Base-by-base conservation (phyloP, 2,329 filamentous ascomycete species). In the Dactylonectria estremocensis region DNA sequence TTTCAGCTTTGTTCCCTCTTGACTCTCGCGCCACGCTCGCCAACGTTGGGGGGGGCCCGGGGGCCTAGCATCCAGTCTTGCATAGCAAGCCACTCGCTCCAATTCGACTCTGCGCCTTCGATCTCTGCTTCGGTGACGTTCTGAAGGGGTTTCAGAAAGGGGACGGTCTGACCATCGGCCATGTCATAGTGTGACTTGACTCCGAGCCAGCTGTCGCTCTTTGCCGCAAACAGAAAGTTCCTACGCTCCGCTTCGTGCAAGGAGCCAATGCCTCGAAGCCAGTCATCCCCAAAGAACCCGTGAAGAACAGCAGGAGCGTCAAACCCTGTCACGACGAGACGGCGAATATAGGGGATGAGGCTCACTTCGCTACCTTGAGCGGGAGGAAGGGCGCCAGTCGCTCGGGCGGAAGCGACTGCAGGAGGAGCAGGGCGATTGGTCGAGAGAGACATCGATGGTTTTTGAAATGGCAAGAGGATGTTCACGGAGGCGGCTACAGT, bases 61-160 rank as follows among this genome's bases (percentile, higher is more conserved):
- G 93, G 93, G 2, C 95, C 95, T n/a, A 98, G 85, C 95, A 97
- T 97, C 95, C 95, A 98, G 80, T 98, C 95, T 80, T 97, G 94
- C 94, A 98, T 97, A 13, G 94, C 94, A 35, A 98, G 84, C 95
- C 95, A 98, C 76, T 95, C 92, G 78, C 94, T 97, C 96, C 96
- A 99, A 67, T 88, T 91, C 69, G 89, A 88, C 82, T 98, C 95
- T 0, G 95, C 95, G 14, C 85, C 88, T 69, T 93, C 89, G 69
- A 98, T 93, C 83, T 98, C 96, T 22, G 90, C 88, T 76, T 95
- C 90, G 8, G 90, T 89, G 1, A 93, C 90, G 61, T 91, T 89
- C 75, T 93, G 91, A n/a, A 98, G 83, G 5, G 95, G 95, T 72
- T 91, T 91, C 74, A 98, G 83, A 78, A 97, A 98, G 1, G 96